phyloP scores from a whole-genome alignment of 495 filamentous ascomycete species.

The Bacidia gigantensis region DNA sequence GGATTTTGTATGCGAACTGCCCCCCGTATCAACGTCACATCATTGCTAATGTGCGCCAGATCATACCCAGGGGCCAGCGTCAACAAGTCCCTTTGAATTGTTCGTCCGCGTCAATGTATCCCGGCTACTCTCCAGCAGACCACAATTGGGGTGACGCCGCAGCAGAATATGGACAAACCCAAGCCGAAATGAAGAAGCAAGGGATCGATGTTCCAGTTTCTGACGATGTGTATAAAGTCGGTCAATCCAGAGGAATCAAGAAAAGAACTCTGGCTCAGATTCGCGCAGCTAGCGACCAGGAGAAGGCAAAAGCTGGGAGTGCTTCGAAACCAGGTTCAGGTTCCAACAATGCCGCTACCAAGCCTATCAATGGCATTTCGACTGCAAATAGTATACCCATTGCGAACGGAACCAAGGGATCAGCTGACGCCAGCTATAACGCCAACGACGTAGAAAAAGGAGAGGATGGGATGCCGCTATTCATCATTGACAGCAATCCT shows the following conservation, averaged over 20 bases:
- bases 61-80: slow-evolving; percentile 13
- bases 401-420: neutral
- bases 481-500: slow-evolving; percentile 19
- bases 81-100: slow-evolving; percentile 20
- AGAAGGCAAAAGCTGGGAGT: slow-evolving; percentile 5
- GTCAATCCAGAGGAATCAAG: slow-evolving; percentile 15
- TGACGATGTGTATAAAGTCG: slow-evolving; percentile 18
- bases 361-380: neutral
- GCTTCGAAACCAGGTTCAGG: slow-evolving; percentile 11
- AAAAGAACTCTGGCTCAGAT: slow-evolving; percentile 8
- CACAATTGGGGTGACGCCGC: slow-evolving; percentile 20
- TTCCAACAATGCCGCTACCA: neutral
- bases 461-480: slow-evolving; percentile 11
- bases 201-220: slow-evolving; percentile 14
- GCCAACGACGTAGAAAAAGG: neutral
- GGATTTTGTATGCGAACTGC: slow-evolving; percentile 15
- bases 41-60: slow-evolving; percentile 8
- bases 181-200: slow-evolving; percentile 13
- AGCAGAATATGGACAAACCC: slow-evolving; percentile 13
- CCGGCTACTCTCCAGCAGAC: slow-evolving; percentile 21
- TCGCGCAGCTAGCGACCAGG: slow-evolving; percentile 1
- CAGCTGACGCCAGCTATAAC: neutral
- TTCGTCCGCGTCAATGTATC: slow-evolving; percentile 23
- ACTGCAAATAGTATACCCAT: slow-evolving; percentile 1
- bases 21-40: neutral